Evolutionary conservation across 1,139 yeast genomes (phyloP).

Genomic region (Diutina rugosa): DNA sequence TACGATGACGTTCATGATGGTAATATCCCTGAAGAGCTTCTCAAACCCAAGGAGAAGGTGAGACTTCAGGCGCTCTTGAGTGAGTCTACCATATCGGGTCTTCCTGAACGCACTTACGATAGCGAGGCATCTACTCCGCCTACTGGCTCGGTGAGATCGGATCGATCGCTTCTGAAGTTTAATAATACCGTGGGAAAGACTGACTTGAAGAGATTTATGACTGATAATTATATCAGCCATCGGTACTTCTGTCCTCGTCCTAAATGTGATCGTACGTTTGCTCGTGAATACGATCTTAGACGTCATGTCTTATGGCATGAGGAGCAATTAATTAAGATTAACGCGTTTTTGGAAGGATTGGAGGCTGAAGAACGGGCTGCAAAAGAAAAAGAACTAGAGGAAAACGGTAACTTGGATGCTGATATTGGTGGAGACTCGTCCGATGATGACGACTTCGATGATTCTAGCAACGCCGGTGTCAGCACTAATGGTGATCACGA

Average conservation of each 20-base stretch:
- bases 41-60: not conserved
- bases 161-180: constrained; percentile 10
- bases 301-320: constrained; percentile 49
- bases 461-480: constrained; percentile 9
- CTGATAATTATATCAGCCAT: constrained; percentile 16
- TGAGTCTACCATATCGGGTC: constrained; percentile 7
- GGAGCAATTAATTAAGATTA: constrained; percentile 19
- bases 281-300: constrained; percentile 31
- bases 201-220: constrained; percentile 7
- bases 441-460: constrained; percentile 9
- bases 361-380: constrained; percentile 6
- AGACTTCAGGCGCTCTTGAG: constrained; percentile 5
- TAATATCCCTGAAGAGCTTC: constrained; percentile 14
- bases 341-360: constrained; percentile 18
- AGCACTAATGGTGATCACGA: constrained; percentile 9
- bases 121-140: constrained; percentile 11
- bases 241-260: constrained; percentile 30
- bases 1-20: constrained; percentile 34
- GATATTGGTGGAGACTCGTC: constrained; percentile 17
- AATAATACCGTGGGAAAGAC: constrained; percentile 15
- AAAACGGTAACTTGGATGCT: not conserved
- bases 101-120: constrained; percentile 4
- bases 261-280: constrained; percentile 35
- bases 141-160: constrained; percentile 14
- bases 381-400: not conserved